Base-by-base conservation (phyloP, 169 alveolate genomes). In the Babesia ovata region DNA sequence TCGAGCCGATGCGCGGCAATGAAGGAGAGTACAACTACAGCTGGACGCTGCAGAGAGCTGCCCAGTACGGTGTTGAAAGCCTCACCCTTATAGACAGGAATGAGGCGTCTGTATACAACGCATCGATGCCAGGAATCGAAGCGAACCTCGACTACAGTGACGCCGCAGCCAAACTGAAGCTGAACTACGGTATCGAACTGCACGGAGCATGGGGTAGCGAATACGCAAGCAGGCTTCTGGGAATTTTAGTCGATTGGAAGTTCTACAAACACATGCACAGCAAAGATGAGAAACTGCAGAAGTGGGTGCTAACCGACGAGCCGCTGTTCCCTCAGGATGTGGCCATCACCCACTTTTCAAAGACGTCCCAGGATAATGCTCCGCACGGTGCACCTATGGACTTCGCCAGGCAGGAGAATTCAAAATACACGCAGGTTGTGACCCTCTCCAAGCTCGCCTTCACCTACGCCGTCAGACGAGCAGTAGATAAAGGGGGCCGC, bases 151-250 rank as follows among this genome's bases (percentile, higher is more conserved):
- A 90, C 45, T 56, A 78, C 53, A 82, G 91, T 16, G 94, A 73
- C 65, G 87, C 92, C 42, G 85, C 94, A 12, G 92, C 94, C 17
- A 60, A 85, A 46, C 82, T 90, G 44, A 86, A 78, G 45, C 72
- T 67, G 28, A 52, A 63, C 63, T 90, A 22, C 70, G 94, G 94
- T 17, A 83, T 90, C 16, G 94, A 86, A 61, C 75, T 90, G 46
- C 75, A 42, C 28, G 94, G 94, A 9, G 46, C 77, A 28, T 90
- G 94, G 94, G 92, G 94, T 8, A 71, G 88, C 63, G 94, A 90
- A 33, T 90, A 86, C 62, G 63, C 94, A 54, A 85, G 76, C 63
- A 53, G 94, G 70, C 54, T 90, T 12, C 57, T 85, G 75, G 59
- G 63, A 22, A 79, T 90, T 13, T 19, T 90, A 21, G 61, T 73